A percentile compares a stretch with the other conserved stretches of the same genome.
Conservation (phyloP, 129 eudicot species). For the Flaveria robusta region DNA sequence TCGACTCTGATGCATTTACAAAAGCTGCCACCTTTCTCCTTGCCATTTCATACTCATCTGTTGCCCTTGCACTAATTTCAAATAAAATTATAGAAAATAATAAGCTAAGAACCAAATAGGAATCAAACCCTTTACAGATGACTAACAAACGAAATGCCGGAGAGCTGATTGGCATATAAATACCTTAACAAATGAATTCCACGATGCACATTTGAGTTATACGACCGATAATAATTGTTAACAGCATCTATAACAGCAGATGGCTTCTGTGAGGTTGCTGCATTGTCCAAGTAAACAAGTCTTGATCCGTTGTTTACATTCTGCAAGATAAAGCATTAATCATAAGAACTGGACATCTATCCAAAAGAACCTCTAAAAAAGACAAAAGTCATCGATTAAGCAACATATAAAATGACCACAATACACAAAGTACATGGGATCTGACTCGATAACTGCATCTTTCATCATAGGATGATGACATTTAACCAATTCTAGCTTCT, state of each 20-base stretch:
- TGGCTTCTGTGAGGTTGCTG: conserved; percentile 99
- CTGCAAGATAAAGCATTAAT: conserved; percentile 43
- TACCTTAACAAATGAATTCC: conserved; percentile 97
- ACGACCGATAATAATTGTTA: conserved; percentile 69
- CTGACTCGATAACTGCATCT: not conserved
- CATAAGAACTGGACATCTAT: conserved; percentile 1
- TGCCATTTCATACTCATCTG: conserved; percentile 90
- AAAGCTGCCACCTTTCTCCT: conserved; percentile 92
- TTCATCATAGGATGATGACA: not conserved
- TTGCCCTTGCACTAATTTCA: conserved; percentile 77
- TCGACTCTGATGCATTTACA: conserved; percentile 72
- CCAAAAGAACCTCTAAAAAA: conserved; percentile 6
- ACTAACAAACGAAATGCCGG: too few relatives aligned
- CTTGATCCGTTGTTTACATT: conserved; percentile 70
- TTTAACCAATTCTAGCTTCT: too few relatives aligned
- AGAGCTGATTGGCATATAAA: not conserved
- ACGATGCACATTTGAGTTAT: conserved; percentile 96
- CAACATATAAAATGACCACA: not conserved
- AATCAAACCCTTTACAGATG: conserved; percentile 2
- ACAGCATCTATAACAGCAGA: conserved; percentile 71
- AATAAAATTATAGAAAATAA: conserved; percentile 9
- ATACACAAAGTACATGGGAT: not conserved
- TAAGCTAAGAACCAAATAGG: not conserved
- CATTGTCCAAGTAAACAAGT: conserved; percentile 95
- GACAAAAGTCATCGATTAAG: not conserved